A percentile compares a stretch with the other conserved stretches of the same genome.
Conservation (phyloP, 1,139 yeast genomes). For the Pichia cactophila region DNA sequence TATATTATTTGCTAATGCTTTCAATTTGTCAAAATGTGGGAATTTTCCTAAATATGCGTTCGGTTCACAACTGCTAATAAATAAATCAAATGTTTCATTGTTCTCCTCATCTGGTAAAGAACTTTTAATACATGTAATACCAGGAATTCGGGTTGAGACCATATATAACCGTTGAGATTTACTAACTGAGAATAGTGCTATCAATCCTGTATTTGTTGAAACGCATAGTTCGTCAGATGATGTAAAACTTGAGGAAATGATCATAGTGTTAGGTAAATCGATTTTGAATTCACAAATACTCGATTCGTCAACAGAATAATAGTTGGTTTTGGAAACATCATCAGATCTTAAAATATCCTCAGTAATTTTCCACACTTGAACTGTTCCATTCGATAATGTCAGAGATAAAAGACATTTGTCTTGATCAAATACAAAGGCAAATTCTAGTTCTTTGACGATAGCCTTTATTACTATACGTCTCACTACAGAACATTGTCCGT, state of each 20-base stretch:
- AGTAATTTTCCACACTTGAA: constrained; percentile 45
- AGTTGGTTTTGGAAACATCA: background rate
- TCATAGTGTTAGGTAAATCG: constrained; percentile 1
- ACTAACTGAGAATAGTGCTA: constrained; percentile 48
- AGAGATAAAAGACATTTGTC: constrained; percentile 3
- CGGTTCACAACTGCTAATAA: constrained; percentile 19
- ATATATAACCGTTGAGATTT: constrained; percentile 17
- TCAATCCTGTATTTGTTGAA: constrained; percentile 59
- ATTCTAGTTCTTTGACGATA: constrained; percentile 10
- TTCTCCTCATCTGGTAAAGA: constrained; percentile 1
- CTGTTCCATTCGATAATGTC: constrained; percentile 20
- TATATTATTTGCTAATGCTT: constrained; percentile 5
- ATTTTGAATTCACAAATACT: constrained; percentile 2
- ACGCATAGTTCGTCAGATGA: constrained; percentile 43
- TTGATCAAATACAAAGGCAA: constrained; percentile 2
- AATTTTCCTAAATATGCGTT: constrained; percentile 18
- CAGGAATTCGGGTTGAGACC: constrained; percentile 17
- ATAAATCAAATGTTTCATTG: constrained; percentile 10
- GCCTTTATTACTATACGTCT: constrained; percentile 4
- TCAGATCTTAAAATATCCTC: constrained; percentile 7
- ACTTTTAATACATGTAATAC: constrained; percentile 17
- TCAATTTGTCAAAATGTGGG: constrained; percentile 5
- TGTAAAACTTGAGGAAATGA: constrained; percentile 20
- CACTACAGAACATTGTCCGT: background rate
- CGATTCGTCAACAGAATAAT: background rate